Evolutionary conservation across 2,329 filamentous ascomycete genomes (phyloP), one percentile per base, ranked within the genome.

Genomic region (Cladobotryum protrusum): DNA sequence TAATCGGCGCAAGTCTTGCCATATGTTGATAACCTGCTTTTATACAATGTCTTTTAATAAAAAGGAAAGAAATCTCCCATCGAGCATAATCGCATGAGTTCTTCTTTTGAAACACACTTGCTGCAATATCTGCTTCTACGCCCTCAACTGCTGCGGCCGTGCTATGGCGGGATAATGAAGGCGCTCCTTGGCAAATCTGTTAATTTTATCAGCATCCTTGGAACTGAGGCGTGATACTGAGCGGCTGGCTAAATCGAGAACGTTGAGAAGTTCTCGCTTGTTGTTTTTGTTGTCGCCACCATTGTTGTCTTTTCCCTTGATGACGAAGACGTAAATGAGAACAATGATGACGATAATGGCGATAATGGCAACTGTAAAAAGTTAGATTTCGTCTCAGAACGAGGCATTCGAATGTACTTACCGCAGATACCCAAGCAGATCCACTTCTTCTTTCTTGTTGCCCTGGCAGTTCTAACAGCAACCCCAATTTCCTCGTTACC

Each of bases 391-490:
- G 35, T 15, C 43, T n/a, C 35, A 15, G 2, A 1, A 14, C 3
- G 14, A 18, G 11, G 29, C 5, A 15, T 13, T n/a, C 9, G 36
- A 5, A 13, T 19, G 12, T 32, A 63, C 78, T 59, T 73, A 82
- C 78, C 72, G 59, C 77, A 72, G 62, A 96, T 89, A 61, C 85
- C 83, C 59, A 96, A 72, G 76, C 90, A 96, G 67, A 87, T 91
- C 91, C 90, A 96, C 86, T 96, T 96, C 89, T 95, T 95, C 74
- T 83, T 88, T 59, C 88, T 80, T 45, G 86, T 88, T 59, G 82
- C 81, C 66, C 86, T 78, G 8, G 92, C 92, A 59, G 88, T 95
- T 54, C 79, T 77, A 55, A 96, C 87, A 12, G 91, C 91, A n/a
- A 79, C 80, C 36, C 78, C 83, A 52, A 97, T 87, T 68, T 96